A percentile compares a stretch with the other conserved stretches of the same genome.
phyloP scores from a whole-genome alignment of 352 stramenopile genomes.

The Phytophthora litchii region DNA sequence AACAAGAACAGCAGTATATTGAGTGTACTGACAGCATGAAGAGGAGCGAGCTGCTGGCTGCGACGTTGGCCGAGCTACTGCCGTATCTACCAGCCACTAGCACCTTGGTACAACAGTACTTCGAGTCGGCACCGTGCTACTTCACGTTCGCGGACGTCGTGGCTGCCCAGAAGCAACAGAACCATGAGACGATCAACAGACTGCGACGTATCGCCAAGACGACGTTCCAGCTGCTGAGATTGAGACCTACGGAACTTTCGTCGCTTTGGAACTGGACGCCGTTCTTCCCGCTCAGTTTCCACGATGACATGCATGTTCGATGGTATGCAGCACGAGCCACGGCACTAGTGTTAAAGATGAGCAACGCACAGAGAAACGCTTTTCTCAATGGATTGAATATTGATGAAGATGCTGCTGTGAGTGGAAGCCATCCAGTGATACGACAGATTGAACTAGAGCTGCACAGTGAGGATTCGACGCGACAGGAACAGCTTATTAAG shows the following conservation, averaged over 20 bases:
- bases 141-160: conserved; percentile 72
- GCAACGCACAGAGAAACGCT: conserved; percentile 60
- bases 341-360: conserved; percentile 69
- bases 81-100: conserved; percentile 57
- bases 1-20: conserved; percentile 4
- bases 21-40: conserved; percentile 57
- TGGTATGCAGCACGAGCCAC: conserved; percentile 72
- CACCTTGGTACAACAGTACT: conserved; percentile 67
- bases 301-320: conserved; percentile 58
- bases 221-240: conserved; percentile 57
- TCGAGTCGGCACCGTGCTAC: conserved; percentile 71
- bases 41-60: conserved; percentile 57
- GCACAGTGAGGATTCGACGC: conserved; percentile 43
- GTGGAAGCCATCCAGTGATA: conserved; percentile 35
- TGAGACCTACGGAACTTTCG: conserved; percentile 57
- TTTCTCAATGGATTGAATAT: conserved; percentile 67
- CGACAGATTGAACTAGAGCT: conserved; percentile 70
- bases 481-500: conserved; percentile 58
- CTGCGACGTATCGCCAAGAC: conserved; percentile 64
- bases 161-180: conserved; percentile 43
- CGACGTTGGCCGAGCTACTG: conserved; percentile 62
- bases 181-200: conserved; percentile 36
- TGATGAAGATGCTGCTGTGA: conserved; percentile 52
- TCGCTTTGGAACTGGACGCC: conserved; percentile 83
- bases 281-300: conserved; percentile 83